These are phyloP conservation scores for Guyanaporus albipodus DNA, from an alignment of 768 basidiomycete species.

Conservation along the genomic window DNA sequence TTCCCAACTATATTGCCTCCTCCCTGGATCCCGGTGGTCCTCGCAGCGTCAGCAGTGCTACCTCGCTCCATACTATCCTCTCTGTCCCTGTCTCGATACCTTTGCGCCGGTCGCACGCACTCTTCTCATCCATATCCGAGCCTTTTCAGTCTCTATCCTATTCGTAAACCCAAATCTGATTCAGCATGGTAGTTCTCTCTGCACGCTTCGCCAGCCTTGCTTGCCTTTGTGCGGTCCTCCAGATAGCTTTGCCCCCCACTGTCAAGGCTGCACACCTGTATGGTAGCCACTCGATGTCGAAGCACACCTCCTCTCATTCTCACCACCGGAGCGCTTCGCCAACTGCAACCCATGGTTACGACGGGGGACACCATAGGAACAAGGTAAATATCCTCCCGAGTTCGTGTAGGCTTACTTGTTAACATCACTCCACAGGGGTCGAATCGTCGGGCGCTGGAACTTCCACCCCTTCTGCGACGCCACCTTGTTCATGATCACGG, in stretches of 20 bases:
- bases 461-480: slow-evolving; percentile 19
- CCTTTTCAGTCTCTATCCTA: background rate
- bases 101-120: slow-evolving; percentile 23
- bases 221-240: slow-evolving; percentile 42
- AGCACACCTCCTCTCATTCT: background rate
- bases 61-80: slow-evolving; percentile 15
- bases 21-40: slow-evolving; percentile 56
- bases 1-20: slow-evolving; percentile 36
- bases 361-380: slow-evolving; percentile 1
- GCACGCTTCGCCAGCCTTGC: slow-evolving; percentile 46
- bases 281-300: slow-evolving; percentile 14
- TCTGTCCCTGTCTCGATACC: slow-evolving; percentile 19
- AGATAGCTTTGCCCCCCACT: slow-evolving; percentile 27
- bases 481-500: background rate
- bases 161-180: slow-evolving; percentile 13
- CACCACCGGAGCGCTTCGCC: background rate
- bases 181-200: slow-evolving; percentile 48
- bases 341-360: background rate
- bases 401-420: too few relatives aligned
- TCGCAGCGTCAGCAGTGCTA: slow-evolving; percentile 14
- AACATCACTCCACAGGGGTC: background rate
- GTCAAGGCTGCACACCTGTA: slow-evolving; percentile 41
- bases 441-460: background rate
- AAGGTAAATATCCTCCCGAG: slow-evolving; percentile 11
- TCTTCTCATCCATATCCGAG: slow-evolving; percentile 14